Evolutionary conservation across 306 rosid genomes (phyloP).

Genomic region (Albizia julibrissin): DNA sequence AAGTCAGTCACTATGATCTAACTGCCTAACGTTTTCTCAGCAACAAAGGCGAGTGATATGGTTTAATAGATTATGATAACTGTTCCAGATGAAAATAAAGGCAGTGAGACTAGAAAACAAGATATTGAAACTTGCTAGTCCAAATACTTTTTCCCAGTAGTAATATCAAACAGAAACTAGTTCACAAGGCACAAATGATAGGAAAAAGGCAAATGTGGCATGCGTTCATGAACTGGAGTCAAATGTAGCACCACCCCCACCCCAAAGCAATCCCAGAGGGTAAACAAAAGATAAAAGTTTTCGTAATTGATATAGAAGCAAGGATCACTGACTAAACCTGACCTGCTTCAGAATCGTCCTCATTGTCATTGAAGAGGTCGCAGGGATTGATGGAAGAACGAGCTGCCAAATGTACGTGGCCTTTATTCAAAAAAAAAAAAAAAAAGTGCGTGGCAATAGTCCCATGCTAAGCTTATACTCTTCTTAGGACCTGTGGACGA

Average conservation of each 20-base stretch:
- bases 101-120: neutral
- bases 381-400: constrained; percentile 70
- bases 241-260: neutral
- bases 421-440: too few relatives aligned
- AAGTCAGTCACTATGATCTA: neutral
- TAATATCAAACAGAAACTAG: neutral
- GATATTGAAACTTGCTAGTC: neutral
- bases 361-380: constrained; percentile 59
- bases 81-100: neutral
- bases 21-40: neutral
- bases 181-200: neutral
- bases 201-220: neutral
- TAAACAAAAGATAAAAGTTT: neutral
- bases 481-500: neutral
- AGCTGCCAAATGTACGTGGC: constrained; percentile 25
- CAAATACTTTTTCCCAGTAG: neutral
- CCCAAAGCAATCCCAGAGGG: neutral
- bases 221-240: neutral
- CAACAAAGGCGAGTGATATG: neutral
- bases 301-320: neutral
- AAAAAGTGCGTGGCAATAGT: neutral
- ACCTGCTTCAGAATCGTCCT: constrained; percentile 43
- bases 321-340: constrained; percentile 39
- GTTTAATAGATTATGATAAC: neutral
- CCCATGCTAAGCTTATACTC: constrained; percentile 14